phyloP scores from a whole-genome alignment of 176 grass and related monocot genomes.

The Aegilops tauschii region DNA sequence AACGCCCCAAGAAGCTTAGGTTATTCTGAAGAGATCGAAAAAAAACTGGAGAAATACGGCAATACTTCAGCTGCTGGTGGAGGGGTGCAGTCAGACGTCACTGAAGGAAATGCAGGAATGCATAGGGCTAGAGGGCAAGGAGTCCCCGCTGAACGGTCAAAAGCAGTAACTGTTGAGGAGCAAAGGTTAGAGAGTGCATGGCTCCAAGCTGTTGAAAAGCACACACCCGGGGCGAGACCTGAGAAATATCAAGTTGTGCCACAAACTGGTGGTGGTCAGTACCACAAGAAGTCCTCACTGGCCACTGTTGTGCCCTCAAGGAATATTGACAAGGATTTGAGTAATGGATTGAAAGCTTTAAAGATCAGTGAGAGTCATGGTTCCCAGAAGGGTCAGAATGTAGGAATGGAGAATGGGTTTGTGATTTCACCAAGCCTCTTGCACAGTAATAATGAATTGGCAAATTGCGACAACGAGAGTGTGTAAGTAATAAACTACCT shows the following conservation, averaged over 20 bases:
- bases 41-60: conserved; percentile 35
- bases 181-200: conserved; percentile 93
- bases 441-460: conserved; percentile 66
- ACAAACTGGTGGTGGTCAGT: conserved; percentile 45
- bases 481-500: conserved; percentile 60
- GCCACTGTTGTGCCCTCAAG: conserved; percentile 41
- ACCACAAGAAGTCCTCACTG: conserved; percentile 33
- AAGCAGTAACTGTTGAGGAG: conserved; percentile 42
- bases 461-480: conserved; percentile 65
- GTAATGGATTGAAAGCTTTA: conserved; percentile 67
- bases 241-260: conserved; percentile 90
- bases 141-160: conserved; percentile 19
- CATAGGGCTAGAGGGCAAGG: conserved; percentile 33
- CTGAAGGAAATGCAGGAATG: conserved; percentile 31
- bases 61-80: conserved; percentile 22
- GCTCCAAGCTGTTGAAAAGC: conserved; percentile 79
- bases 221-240: conserved; percentile 38
- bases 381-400: conserved; percentile 26
- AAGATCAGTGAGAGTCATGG: conserved; percentile 48
- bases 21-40: conserved; percentile 32
- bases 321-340: conserved; percentile 59
- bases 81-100: conserved; percentile 1
- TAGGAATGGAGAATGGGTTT: conserved; percentile 37
- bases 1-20: conserved; percentile 43
- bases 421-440: conserved; percentile 85